These are phyloP conservation scores for Backusella mclennaniae DNA, from an alignment of 192 early-diverging fungal genomes.

Conservation along the genomic window DNA sequence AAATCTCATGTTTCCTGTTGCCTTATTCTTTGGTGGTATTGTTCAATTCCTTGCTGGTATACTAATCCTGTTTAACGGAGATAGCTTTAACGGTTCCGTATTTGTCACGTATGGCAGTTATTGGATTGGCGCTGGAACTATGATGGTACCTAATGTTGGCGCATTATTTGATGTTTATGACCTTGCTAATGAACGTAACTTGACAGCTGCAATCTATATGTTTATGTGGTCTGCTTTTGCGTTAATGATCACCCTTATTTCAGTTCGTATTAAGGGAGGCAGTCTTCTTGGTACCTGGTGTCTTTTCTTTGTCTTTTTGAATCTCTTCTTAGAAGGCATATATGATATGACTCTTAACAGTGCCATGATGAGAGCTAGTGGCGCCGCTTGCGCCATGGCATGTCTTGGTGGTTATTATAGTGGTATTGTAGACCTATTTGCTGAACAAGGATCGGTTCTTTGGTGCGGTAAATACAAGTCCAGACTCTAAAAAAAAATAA, in stretches of 20 bases:
- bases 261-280: constrained; percentile 20
- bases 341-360: background rate
- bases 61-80: constrained; percentile 17
- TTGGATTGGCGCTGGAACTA: constrained; percentile 30
- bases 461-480: constrained; percentile 21
- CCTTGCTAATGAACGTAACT: background rate
- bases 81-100: constrained; percentile 25
- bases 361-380: constrained; percentile 16
- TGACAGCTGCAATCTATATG: constrained; percentile 17
- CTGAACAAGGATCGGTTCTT: constrained; percentile 23
- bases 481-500: background rate
- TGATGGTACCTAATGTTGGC: constrained; percentile 22
- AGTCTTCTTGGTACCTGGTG: constrained; percentile 17
- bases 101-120: constrained; percentile 34
- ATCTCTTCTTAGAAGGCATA: constrained; percentile 20
- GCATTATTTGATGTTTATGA: background rate
- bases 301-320: constrained; percentile 26
- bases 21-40: constrained; percentile 31
- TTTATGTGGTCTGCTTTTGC: constrained; percentile 24
- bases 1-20: constrained; percentile 22
- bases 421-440: constrained; percentile 32
- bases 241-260: constrained; percentile 6
- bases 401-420: constrained; percentile 30
- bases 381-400: constrained; percentile 26
- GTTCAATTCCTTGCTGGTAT: constrained; percentile 32